phyloP scores from a whole-genome alignment of 1,139 yeast genomes.

The Magnusiomyces tetraspermus region DNA sequence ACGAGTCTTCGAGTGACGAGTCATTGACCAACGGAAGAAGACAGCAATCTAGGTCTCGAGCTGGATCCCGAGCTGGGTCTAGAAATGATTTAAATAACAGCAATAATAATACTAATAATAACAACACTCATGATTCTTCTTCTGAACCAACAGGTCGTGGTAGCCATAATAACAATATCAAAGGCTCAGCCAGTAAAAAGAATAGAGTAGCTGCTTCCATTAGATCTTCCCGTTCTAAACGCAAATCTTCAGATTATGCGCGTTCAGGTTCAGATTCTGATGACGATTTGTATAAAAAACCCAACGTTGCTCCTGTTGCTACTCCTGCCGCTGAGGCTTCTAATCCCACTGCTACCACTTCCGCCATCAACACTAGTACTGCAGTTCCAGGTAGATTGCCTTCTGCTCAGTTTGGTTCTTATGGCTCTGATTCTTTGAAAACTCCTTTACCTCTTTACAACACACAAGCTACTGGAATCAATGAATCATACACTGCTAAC shows the following conservation, averaged over 20 bases:
- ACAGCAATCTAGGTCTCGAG: neutral
- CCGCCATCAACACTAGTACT: neutral
- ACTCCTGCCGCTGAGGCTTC: too few species aligned
- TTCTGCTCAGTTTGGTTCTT: neutral
- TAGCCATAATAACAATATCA: too few species aligned
- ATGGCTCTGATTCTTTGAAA: neutral
- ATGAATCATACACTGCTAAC: too few species aligned
- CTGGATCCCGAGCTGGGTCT: neutral
- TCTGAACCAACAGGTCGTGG: too few species aligned
- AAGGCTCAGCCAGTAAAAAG: slow-evolving; percentile 5
- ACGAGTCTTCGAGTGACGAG: neutral
- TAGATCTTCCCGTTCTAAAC: neutral
- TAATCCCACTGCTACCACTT: neutral
- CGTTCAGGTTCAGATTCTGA: neutral
- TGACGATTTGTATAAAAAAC: slow-evolving; percentile 6
- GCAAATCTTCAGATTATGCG: neutral
- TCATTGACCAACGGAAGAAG: neutral
- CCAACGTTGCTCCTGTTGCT: neutral
- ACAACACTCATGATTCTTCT: slow-evolving; percentile 4
- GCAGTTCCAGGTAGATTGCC: too few species aligned
- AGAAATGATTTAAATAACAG: neutral
- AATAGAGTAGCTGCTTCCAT: slow-evolving; percentile 4
- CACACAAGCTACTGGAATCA: neutral
- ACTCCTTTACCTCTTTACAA: neutral
- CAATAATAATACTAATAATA: neutral